Evolutionary conservation across 139 green algal species (phyloP).

Genomic region (Coelastrella sp.): DNA sequence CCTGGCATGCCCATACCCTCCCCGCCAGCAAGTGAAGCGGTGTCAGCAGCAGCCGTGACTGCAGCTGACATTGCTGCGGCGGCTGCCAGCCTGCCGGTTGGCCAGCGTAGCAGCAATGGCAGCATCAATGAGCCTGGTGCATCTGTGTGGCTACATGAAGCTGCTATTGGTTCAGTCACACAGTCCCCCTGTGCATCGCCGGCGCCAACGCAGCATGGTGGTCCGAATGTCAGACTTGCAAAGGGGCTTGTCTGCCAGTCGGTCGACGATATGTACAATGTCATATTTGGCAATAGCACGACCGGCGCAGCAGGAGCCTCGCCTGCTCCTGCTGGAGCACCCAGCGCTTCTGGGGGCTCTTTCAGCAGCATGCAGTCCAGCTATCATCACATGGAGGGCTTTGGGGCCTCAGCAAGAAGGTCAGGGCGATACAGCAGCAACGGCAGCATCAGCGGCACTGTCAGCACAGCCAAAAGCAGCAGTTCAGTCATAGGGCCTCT

Average conservation of each 20-base stretch:
- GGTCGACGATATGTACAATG: conserved; percentile 28
- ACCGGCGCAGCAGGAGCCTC: not conserved
- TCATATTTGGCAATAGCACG: conserved; percentile 3
- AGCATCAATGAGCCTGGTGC: conserved; percentile 33
- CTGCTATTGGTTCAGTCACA: not conserved
- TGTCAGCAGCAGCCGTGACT: not conserved
- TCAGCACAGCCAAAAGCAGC: conserved; percentile 6
- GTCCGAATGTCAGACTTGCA: not conserved
- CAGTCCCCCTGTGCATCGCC: not conserved
- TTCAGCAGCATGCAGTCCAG: not conserved
- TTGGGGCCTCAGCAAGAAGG: not conserved
- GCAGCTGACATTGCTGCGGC: not conserved
- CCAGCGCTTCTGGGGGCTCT: not conserved
- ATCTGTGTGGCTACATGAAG: conserved; percentile 22
- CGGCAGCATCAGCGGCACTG: not conserved
- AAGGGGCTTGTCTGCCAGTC: not conserved
- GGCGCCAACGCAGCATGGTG: not conserved
- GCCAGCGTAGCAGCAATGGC: conserved; percentile 27
- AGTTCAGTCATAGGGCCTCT: not conserved
- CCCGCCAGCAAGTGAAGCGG: not conserved
- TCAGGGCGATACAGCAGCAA: not conserved
- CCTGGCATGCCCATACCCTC: not conserved
- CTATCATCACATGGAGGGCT: not conserved
- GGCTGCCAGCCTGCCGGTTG: not conserved
- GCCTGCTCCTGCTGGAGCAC: not conserved